Conservation (phyloP, 345 rosid species). For the Brassica juncea region DNA sequence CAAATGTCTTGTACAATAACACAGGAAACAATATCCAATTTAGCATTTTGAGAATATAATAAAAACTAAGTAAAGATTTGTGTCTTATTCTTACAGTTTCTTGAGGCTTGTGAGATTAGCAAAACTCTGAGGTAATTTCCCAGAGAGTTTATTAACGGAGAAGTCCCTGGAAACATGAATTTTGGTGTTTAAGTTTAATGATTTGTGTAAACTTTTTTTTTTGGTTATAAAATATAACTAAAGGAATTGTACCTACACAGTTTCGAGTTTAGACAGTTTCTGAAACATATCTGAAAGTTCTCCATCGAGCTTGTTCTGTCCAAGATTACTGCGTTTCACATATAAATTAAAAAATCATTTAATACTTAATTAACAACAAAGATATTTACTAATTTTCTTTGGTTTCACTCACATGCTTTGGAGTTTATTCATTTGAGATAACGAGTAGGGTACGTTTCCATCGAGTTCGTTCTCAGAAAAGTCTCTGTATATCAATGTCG, state of each 20-base stretch:
- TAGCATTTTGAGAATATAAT: not conserved
- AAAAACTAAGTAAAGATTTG: not conserved
- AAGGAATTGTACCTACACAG: slow-evolving; percentile 62
- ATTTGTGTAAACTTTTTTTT: not conserved
- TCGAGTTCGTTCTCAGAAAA: slow-evolving; percentile 70
- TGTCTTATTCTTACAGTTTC: slow-evolving; percentile 55
- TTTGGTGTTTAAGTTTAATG: not conserved
- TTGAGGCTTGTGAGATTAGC: slow-evolving; percentile 57
- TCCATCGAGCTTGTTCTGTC: slow-evolving; percentile 72
- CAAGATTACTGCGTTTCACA: slow-evolving; percentile 56
- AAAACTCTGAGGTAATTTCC: slow-evolving; percentile 71
- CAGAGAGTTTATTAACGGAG: slow-evolving; percentile 66
- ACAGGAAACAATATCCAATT: not conserved
- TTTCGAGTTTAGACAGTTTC: slow-evolving; percentile 63
- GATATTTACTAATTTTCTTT: not conserved
- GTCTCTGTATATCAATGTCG: slow-evolving; percentile 60
- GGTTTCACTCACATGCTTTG: slow-evolving; percentile 59
- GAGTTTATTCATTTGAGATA: slow-evolving; percentile 70
- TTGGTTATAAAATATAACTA: not conserved
- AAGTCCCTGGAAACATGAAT: slow-evolving; percentile 57
- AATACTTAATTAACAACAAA: slow-evolving; percentile 8
- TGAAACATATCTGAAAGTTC: slow-evolving; percentile 80
- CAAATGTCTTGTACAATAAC: slow-evolving; percentile 51
- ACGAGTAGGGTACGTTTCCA: slow-evolving; percentile 81
- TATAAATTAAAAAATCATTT: not conserved